A percentile compares a stretch with the other conserved stretches of the same genome.
Conservation (phyloP, 768 basidiomycete species). For the Boletus rubroflammeus region DNA sequence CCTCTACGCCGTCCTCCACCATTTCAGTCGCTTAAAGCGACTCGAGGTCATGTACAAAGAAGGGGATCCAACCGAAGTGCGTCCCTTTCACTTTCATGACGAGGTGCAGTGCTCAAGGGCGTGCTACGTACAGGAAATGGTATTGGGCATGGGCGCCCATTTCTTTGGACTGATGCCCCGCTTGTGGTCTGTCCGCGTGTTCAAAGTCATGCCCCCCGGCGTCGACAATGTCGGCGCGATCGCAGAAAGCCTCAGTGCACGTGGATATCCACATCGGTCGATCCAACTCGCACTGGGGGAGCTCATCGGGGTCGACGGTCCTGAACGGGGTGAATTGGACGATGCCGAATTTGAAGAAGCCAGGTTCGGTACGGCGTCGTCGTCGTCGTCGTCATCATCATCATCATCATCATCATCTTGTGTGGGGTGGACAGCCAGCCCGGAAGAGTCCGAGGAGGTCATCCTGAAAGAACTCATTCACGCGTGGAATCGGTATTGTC, state of each 20-base stretch:
- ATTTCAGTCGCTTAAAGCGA: constrained; percentile 36
- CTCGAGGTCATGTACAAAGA: constrained; percentile 39
- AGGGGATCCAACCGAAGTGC: constrained; percentile 40
- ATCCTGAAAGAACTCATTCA: constrained; percentile 37
- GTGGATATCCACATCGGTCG: constrained; percentile 11
- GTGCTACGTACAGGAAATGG: constrained; percentile 27
- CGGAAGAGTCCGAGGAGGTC: constrained; percentile 23
- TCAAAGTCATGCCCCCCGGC: constrained; percentile 23
- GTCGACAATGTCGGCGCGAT: constrained; percentile 3
- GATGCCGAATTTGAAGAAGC: constrained; percentile 23
- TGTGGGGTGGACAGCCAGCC: neutral
- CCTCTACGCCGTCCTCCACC: constrained; percentile 38
- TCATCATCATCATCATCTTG: too few species aligned
- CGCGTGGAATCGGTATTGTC: constrained; percentile 43
- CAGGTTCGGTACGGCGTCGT: neutral
- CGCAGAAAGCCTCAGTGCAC: constrained; percentile 6
- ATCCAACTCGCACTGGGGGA: constrained; percentile 11
- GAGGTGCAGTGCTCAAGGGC: neutral
- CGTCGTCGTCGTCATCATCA: neutral
- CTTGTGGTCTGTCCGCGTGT: constrained; percentile 40
- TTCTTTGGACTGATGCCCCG: constrained; percentile 36
- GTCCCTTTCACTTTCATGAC: constrained; percentile 4
- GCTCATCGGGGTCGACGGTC: constrained; percentile 3
- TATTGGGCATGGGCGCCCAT: constrained; percentile 43
- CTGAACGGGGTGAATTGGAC: constrained; percentile 17